phyloP scores from a whole-genome alignment of 2,329 filamentous ascomycete genomes.

The Penicillium sp. region DNA sequence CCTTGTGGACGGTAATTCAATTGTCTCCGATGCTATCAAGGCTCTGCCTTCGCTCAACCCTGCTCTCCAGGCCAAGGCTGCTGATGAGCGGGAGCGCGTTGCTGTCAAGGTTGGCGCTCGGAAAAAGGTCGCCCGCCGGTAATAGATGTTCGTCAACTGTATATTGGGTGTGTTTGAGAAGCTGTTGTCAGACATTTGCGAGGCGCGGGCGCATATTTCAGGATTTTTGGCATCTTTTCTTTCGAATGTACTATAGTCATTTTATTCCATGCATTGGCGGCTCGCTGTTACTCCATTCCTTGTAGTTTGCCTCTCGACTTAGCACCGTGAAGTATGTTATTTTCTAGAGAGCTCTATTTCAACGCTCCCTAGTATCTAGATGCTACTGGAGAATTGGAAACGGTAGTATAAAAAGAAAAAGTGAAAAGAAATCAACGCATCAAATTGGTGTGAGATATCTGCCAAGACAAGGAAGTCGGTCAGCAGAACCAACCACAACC shows the following conservation, averaged over 20 bases:
- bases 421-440: neutral
- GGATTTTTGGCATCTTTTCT: slow-evolving; percentile 22
- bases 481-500: neutral
- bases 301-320: neutral
- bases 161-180: slow-evolving; percentile 21
- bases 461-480: neutral
- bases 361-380: neutral
- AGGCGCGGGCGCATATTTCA: slow-evolving; percentile 29
- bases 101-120: slow-evolving; percentile 22
- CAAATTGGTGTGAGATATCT: neutral
- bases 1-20: slow-evolving; percentile 44
- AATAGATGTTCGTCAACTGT: slow-evolving; percentile 10
- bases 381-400: neutral
- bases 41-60: slow-evolving; percentile 29
- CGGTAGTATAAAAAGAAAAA: neutral
- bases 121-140: slow-evolving; percentile 18
- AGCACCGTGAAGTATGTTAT: neutral
- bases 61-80: slow-evolving; percentile 19
- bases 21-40: slow-evolving; percentile 30
- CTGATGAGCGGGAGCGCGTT: slow-evolving; percentile 22
- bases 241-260: slow-evolving; percentile 24
- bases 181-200: slow-evolving; percentile 25
- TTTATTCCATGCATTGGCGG: slow-evolving; percentile 17
- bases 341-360: too few relatives aligned
- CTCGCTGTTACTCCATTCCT: slow-evolving; percentile 9